Evolutionary conservation across 495 filamentous ascomycete species (phyloP), one percentile per base, ranked within the genome.

Genomic region (Lophiostoma macrostomum): DNA sequence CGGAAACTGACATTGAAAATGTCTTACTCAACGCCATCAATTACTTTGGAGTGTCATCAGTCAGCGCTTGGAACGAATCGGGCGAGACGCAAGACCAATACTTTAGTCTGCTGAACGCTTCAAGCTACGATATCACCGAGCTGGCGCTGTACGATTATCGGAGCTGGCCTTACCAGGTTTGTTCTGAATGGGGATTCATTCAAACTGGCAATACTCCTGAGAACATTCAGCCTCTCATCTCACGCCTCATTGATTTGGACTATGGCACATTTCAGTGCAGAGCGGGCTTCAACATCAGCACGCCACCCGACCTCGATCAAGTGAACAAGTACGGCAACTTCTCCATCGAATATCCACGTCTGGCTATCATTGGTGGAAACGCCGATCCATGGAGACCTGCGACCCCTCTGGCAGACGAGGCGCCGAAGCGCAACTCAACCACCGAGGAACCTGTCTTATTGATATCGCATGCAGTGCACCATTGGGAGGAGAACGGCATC

Each of bases 261-360:
- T 86, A 78, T 64, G 52, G 69, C 4, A 71, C 74, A 5, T 19
- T 73, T 2, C 69, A 80, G 56, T 89, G 86, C 72, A 58, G 66
- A 1, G 63, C 73, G 8, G 76, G 76, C 3, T 90, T 85, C 77
- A 80, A 82, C 65, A 79, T 89, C 63, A 77, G 73, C 10, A 65
- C 64, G 1, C 74, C 76, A 0, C 71, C 85, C 0, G 64, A 86
- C 43, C 66, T 80, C 0, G 67, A 76, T 3, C 64, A 70, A 12
- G 80, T 87, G 66, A 88, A 89, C 67, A 76, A 80, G 51, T 78
- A 85, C 64, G 86, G 86, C 29, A 83, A 82, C n/a, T 85, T 79
- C 56, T 53, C 74, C 53, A 79, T 87, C 65, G 72, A 74, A 38
- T 86, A 84, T 53, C 73, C 78, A 4, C 76, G 83, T 19, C 74